Evolutionary conservation across 108 stramenopile genomes (phyloP), one percentile per base, ranked within the genome.

Genomic region (Cyclotella kingstonii): DNA sequence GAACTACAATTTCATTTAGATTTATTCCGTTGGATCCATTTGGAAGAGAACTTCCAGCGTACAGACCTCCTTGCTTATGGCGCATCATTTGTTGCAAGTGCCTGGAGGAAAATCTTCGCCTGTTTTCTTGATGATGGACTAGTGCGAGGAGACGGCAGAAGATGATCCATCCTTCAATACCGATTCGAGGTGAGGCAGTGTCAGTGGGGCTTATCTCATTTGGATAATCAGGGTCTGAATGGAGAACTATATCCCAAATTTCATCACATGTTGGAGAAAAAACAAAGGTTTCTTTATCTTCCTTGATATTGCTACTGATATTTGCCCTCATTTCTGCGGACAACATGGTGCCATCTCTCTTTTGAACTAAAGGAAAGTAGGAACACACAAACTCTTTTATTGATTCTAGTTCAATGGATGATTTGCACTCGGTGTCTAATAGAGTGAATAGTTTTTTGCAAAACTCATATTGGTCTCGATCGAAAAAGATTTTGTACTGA

Each of bases 41-140:
- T 8, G n/a, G n/a, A n/a, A n/a, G n/a, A n/a, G n/a, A n/a, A n/a
- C n/a, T n/a, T n/a, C n/a, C n/a, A n/a, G n/a, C n/a, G n/a, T n/a
- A n/a, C n/a, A n/a, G n/a, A n/a, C n/a, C n/a, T n/a, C 84, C 60
- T 46, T 85, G 84, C 25, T 82, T 81, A 56, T 86, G 90, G 33
- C 81, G 72, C 90, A 91, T 86, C 39, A 87, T 88, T 46, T 91
- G 90, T 51, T 92, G 91, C 55, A 89, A 78, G 75, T 93, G 91
- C 23, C 89, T 68, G 10, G 81, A 87, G 14, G 88, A 82, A 55
- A 93, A 93, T 29, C 89, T 61, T 34, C 87, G 72, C 52, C 86
- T 84, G 19, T 88, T 85, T 59, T 93, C 91, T 21, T 87, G 76
- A 29, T 93, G 86, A 50, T 89, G 81, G 4, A 84, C 86, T 3